Conservation (phyloP, 1,284 basidiomycete species). For the Rhodofomes roseus region DNA sequence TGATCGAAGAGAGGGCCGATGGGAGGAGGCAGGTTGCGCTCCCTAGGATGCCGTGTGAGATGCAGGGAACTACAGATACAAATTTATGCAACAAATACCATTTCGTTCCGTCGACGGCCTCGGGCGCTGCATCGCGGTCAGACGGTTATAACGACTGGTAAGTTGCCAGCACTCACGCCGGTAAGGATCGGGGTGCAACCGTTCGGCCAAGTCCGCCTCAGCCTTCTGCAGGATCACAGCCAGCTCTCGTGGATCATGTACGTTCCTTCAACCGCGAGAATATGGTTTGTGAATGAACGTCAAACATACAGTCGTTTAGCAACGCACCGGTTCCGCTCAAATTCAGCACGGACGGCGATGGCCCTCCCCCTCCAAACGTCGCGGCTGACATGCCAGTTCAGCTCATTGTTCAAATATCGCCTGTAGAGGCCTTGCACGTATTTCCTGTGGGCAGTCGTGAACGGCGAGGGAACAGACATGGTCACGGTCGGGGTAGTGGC, state of each 20-base stretch:
- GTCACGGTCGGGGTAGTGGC: background rate
- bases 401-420: constrained; percentile 78
- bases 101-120: constrained; percentile 83
- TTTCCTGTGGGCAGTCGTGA: constrained; percentile 75
- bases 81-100: constrained; percentile 53
- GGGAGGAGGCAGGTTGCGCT: constrained; percentile 64
- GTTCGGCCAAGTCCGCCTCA: constrained; percentile 69
- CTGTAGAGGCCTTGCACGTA: constrained; percentile 93
- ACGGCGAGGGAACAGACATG: constrained; percentile 43
- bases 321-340: constrained; percentile 85
- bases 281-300: background rate
- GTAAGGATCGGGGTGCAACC: constrained; percentile 88
- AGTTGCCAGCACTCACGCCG: constrained; percentile 59
- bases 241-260: constrained; percentile 84
- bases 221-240: constrained; percentile 80
- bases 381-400: constrained; percentile 86
- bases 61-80: too few species aligned
- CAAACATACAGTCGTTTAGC: background rate
- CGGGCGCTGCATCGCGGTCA: constrained; percentile 49
- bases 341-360: constrained; percentile 84
- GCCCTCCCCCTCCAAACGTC: constrained; percentile 86
- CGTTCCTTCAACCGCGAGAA: constrained; percentile 56
- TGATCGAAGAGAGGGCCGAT: constrained; percentile 56
- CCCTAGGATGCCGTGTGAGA: constrained; percentile 39
- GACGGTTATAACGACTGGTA: background rate